A percentile compares a stretch with the other conserved stretches of the same genome.
phyloP scores from a whole-genome alignment of 495 filamentous ascomycete species.

The Neurospora discreta region DNA sequence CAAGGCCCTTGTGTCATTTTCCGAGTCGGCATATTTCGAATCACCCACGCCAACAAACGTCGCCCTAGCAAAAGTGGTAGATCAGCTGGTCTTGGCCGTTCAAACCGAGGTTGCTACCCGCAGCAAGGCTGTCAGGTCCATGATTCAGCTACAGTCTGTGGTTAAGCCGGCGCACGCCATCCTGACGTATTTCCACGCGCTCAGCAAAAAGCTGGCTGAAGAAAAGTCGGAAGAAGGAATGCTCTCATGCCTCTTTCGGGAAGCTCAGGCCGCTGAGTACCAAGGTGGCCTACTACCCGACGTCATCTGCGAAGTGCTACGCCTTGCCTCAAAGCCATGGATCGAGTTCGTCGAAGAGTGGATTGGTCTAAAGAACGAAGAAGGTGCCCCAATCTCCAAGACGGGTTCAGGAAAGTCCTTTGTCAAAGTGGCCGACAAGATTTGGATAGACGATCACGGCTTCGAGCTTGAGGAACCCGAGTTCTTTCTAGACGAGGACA shows the following conservation, averaged over 20 bases:
- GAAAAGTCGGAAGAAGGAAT: constrained; percentile 54
- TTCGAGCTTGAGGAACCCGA: constrained; percentile 41
- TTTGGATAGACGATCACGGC: constrained; percentile 43
- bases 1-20: constrained; percentile 41
- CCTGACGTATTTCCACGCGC: constrained; percentile 46
- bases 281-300: constrained; percentile 47
- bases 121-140: constrained; percentile 30
- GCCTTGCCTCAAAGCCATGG: constrained; percentile 58
- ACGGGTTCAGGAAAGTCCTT: constrained; percentile 41
- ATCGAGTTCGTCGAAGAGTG: constrained; percentile 60
- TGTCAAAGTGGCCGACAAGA: constrained; percentile 48
- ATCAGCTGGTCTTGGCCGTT: constrained; percentile 42
- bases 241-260: constrained; percentile 54
- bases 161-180: constrained; percentile 54
- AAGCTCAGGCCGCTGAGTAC: constrained; percentile 53
- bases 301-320: constrained; percentile 55
- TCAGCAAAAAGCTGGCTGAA: constrained; percentile 44
- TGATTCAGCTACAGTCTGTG: constrained; percentile 59
- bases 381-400: constrained; percentile 35
- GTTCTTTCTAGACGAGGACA: constrained; percentile 47
- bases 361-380: constrained; percentile 58
- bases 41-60: constrained; percentile 39
- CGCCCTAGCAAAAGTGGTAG: constrained; percentile 51
- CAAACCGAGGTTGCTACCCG: constrained; percentile 43
- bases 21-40: constrained; percentile 33